Percentiles rank a stretch among this genome's conserved stretches.
phyloP scores from a whole-genome alignment of 1,139 yeast genomes.

The Yamadazyma mexicana region DNA sequence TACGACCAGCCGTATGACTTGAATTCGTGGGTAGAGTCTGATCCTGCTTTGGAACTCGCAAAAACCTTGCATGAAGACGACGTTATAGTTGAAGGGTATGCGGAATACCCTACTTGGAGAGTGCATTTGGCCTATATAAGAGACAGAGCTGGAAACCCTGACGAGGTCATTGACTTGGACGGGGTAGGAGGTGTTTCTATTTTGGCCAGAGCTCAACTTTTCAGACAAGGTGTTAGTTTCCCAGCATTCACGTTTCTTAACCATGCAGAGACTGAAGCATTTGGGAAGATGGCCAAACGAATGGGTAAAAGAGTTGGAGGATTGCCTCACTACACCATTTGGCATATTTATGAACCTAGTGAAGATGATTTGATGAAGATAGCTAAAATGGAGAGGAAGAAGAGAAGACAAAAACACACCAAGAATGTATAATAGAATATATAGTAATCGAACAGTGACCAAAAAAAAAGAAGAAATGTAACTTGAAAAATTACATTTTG shows the following conservation, averaged over 20 bases:
- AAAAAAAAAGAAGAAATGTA: constrained; percentile 2
- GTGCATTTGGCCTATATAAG: constrained; percentile 77
- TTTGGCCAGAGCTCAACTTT: constrained; percentile 77
- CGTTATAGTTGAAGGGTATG: constrained; percentile 89
- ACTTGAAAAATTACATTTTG: constrained; percentile 8
- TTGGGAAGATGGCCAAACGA: constrained; percentile 79
- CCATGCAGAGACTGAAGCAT: constrained; percentile 92
- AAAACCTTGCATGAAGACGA: constrained; percentile 71
- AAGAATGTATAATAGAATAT: constrained; percentile 13
- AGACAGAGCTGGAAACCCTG: constrained; percentile 60
- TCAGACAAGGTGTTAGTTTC: constrained; percentile 80
- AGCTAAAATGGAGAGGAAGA: constrained; percentile 68
- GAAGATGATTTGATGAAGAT: constrained; percentile 84
- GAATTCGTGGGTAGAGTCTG: constrained; percentile 87
- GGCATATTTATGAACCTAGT: constrained; percentile 90
- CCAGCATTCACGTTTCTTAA: constrained; percentile 87
- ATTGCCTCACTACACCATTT: constrained; percentile 82
- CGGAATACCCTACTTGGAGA: constrained; percentile 88
- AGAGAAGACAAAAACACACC: constrained; percentile 43
- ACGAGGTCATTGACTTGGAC: constrained; percentile 71
- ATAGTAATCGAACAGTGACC: background rate
- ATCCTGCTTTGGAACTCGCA: constrained; percentile 68
- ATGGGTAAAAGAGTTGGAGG: constrained; percentile 87
- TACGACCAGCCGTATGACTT: constrained; percentile 86
- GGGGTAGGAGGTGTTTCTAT: constrained; percentile 93